Evolutionary conservation across 2,329 filamentous ascomycete species (phyloP), one percentile per base, ranked within the genome.

Genomic region (Daldinia sp.): DNA sequence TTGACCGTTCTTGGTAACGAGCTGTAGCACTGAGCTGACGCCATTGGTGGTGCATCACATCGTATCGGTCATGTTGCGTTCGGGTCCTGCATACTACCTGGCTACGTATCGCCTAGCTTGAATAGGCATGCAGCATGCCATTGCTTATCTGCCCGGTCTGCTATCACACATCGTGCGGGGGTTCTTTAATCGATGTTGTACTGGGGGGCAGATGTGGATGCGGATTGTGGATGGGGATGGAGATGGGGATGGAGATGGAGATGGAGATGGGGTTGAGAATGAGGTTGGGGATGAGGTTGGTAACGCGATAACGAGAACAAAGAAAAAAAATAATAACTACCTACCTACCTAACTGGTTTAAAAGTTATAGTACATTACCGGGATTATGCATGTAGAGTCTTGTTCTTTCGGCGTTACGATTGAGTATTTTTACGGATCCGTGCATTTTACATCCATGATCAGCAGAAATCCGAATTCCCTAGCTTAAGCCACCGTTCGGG

Each of bases 41-140:
- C 65, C 65, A 67, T 67, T 67, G 62, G 65, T 49, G 48, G 49
- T 23, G 48, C n/a, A 48, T 13, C 2, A 43, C 25, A 45, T 55
- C 61, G 39, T 67, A 65, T 65, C 64, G 62, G 34, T 35, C 21
- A 59, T 62, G 48, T 59, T 48, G 27, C 45, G n/a, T 17, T 6
- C 7, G 25, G 45, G 43, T 15, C 29, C 47, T 49, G 61, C 57
- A 54, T 23, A n/a, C 29, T 53, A 49, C 49, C 21, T 10, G 9
- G 15, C 29, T 53, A 49, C 49, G 23, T 10, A 5, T 52, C 55
- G 63, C 48, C 60, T 68, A 68, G 57, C 70, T 72, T 37, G 58
- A 72, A 72, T 71, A 71, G 69, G 70, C 64, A 71, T 70, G 32
- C 58, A 68, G 70, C 64, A 71, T 70, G 32, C 58, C 53, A 58